phyloP scores from a whole-genome alignment of 2,329 filamentous ascomycete species.

The Penicillium sp. region DNA sequence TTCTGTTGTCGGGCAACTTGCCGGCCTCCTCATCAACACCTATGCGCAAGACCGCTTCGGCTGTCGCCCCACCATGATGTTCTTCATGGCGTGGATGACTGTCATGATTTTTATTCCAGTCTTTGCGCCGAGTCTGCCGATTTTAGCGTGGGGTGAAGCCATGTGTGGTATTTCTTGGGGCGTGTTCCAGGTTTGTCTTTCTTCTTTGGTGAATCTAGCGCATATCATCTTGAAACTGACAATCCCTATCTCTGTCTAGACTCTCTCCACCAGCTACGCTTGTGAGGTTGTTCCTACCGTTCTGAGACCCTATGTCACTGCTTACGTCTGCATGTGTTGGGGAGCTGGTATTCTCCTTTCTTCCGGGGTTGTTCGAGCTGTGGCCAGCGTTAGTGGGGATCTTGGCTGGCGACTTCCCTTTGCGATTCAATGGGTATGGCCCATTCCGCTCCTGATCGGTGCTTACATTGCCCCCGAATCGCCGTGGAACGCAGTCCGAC shows the following conservation, averaged over 20 bases:
- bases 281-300: constrained; percentile 34
- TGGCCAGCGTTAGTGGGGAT: constrained; percentile 18
- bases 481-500: constrained; percentile 8
- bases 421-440: constrained; percentile 23
- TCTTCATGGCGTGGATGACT: constrained; percentile 12
- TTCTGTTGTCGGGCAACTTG: constrained; percentile 18
- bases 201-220: not conserved
- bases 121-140: not conserved
- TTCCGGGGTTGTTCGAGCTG: constrained; percentile 27
- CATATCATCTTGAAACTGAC: not conserved
- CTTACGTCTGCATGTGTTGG: constrained; percentile 33
- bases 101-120: constrained; percentile 19
- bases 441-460: constrained; percentile 25
- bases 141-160: not conserved
- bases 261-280: constrained; percentile 23
- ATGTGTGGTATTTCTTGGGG: constrained; percentile 1
- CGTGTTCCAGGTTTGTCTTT: not conserved
- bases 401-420: constrained; percentile 21
- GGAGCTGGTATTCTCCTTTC: constrained; percentile 28
- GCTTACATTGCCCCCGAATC: constrained; percentile 35
- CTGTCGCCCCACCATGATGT: constrained; percentile 27
- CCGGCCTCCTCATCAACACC: constrained; percentile 26
- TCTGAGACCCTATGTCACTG: constrained; percentile 32
- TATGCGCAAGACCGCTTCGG: constrained; percentile 28
- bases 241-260: not conserved